Evolutionary conservation across 2,329 filamentous ascomycete genomes (phyloP), one percentile per base, ranked within the genome.

Genomic region (Tolypocladium ophioglossoides): DNA sequence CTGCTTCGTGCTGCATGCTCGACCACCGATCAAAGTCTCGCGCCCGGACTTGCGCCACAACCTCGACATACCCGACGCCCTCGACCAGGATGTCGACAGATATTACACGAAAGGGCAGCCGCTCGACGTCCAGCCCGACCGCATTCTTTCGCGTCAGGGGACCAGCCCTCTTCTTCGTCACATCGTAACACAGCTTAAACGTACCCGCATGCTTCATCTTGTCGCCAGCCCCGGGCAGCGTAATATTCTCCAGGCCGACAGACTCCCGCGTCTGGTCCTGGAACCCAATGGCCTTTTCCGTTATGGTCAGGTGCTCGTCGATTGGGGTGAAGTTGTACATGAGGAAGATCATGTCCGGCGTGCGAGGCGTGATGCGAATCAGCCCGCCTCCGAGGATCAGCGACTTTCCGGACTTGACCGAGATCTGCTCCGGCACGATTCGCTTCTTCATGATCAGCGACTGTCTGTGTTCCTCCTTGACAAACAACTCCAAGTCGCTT

Each of bases 41-140:
- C 18, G 77, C 80, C 51, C 92, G 82, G 11, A 95, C 82, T 70
- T 99, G 92, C 3, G 85, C 85, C 0, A 84, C 85, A 41, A 99
- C 70, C 70, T 99, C 94, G 2, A 99, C 79, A 88, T 95, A 99
- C 9, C 94, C 94, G 30, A 91, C 86, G 2, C 94, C 91, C 68
- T 97, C 92, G 51, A 99, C 84, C 16, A 99, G 74, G 27, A 99
- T 83, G 65, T 99, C 95, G 0, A 86, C 80, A 10, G 86, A 83
- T 56, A 94, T 78, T 2, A 97, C 83, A 16, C 82, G 80, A 69
- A 91, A 99, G 0, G 91, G 89, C 5, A 97, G 74, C 18, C 77
- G 73, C 2, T 89, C 83, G 0, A 86, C 78, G 54, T 80, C 83
- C 48, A 85, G 74, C 40, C 78, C 83, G 47, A 78, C 78, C 2